These are phyloP conservation scores for Podaxis sp. DNA, from an alignment of 768 basidiomycete genomes.

Conservation along the genomic window DNA sequence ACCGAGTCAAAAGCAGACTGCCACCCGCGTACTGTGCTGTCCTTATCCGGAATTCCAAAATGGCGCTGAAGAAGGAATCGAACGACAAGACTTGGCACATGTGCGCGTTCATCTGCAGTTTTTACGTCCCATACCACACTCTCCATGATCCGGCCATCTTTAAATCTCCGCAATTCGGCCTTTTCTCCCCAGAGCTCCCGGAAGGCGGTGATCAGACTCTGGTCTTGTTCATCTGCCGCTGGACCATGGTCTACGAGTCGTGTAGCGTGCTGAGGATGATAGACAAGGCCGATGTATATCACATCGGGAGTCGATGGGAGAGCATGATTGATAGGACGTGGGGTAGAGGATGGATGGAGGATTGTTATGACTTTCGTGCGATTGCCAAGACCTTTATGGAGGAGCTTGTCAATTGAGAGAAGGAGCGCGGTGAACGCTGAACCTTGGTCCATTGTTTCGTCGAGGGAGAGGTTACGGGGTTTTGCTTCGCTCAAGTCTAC, in stretches of 20 bases:
- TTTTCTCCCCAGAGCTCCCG: slow-evolving; percentile 89
- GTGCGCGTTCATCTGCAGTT: slow-evolving; percentile 73
- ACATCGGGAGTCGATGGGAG: slow-evolving; percentile 48
- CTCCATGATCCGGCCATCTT: slow-evolving; percentile 90
- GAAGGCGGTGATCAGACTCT: slow-evolving; percentile 55
- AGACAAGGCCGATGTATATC: slow-evolving; percentile 73
- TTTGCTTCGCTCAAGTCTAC: slow-evolving; percentile 54
- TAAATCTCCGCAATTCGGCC: slow-evolving; percentile 91
- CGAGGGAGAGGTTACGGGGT: slow-evolving; percentile 40
- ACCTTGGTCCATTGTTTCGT: slow-evolving; percentile 55
- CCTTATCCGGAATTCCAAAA: slow-evolving; percentile 51
- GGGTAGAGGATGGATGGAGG: slow-evolving; percentile 47
- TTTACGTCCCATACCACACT: slow-evolving; percentile 96
- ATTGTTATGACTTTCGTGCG: slow-evolving; percentile 66
- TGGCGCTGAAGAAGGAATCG: slow-evolving; percentile 73
- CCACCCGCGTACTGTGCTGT: slow-evolving; percentile 53
- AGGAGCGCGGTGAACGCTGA: slow-evolving; percentile 57
- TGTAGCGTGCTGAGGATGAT: slow-evolving; percentile 69
- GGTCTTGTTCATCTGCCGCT: slow-evolving; percentile 59
- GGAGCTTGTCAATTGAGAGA: slow-evolving; percentile 43
- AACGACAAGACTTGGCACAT: slow-evolving; percentile 75
- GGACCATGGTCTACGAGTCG: slow-evolving; percentile 94
- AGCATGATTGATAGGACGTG: slow-evolving; percentile 50
- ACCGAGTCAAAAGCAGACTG: slow-evolving; percentile 57
- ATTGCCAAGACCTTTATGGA: slow-evolving; percentile 70